phyloP scores from a whole-genome alignment of 306 rosid genomes.

The Rosa multiflora region DNA sequence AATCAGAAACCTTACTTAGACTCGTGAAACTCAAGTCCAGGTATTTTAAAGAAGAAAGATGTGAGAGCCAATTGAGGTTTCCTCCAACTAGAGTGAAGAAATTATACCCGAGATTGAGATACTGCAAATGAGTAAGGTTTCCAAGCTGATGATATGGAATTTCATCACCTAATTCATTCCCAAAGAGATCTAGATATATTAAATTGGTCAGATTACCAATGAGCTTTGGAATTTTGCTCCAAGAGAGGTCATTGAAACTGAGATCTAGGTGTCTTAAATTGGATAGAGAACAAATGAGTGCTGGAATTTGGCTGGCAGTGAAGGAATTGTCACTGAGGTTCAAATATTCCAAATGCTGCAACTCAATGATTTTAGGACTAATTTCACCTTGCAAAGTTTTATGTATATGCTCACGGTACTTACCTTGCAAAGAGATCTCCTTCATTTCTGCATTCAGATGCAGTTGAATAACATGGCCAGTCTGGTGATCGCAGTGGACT shows the following conservation, averaged over 20 bases:
- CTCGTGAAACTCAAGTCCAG: neutral
- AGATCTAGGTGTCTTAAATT: neutral
- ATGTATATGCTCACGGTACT: no score
- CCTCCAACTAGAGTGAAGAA: fast-evolving
- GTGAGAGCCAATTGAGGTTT: neutral
- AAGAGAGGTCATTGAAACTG: neutral
- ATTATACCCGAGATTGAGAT: neutral
- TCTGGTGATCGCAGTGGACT: neutral
- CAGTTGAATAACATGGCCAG: neutral
- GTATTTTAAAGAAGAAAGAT: neutral
- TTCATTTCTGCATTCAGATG: neutral
- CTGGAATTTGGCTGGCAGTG: no score
- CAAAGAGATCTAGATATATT: neutral
- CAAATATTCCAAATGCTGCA: neutral
- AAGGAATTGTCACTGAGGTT: no score
- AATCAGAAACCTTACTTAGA: neutral
- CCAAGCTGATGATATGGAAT: neutral
- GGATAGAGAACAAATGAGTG: neutral
- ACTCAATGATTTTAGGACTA: neutral
- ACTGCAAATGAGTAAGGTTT: neutral
- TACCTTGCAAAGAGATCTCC: no score
- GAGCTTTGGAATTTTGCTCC: neutral
- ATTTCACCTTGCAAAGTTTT: no score
- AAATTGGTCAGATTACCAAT: neutral
- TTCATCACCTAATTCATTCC: neutral